Evolutionary conservation across 2,329 filamentous ascomycete species (phyloP).

Genomic region (Exophiala lecanii-corni): DNA sequence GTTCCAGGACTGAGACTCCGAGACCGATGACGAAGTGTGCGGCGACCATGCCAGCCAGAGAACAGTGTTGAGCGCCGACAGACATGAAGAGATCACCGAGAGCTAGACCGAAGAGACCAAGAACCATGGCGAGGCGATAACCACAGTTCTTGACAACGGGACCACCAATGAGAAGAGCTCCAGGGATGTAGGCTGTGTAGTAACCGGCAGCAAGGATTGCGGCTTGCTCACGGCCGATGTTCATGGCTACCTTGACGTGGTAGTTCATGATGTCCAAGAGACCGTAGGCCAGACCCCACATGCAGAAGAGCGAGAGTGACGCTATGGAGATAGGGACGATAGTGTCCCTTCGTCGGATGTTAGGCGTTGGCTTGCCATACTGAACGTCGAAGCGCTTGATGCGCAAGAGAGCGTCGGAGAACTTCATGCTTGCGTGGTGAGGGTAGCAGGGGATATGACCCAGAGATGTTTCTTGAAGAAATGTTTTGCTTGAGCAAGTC

Average conservation of each 20-base stretch:
- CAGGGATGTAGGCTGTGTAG: slow-evolving; percentile 23
- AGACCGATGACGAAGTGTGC: slow-evolving; percentile 68
- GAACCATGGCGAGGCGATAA: slow-evolving; percentile 67
- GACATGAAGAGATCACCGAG: slow-evolving; percentile 64
- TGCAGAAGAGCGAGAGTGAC: slow-evolving; percentile 40
- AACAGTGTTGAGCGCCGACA: slow-evolving; percentile 19
- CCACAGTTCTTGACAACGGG: slow-evolving; percentile 22
- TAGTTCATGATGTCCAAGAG: slow-evolving; percentile 45
- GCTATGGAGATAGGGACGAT: slow-evolving; percentile 18
- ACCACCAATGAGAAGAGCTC: slow-evolving; percentile 22
- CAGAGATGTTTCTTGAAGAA: no score
- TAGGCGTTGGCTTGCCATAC: slow-evolving; percentile 8
- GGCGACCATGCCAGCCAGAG: slow-evolving; percentile 20
- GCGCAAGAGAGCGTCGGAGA: slow-evolving; percentile 49
- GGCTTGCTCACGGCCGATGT: slow-evolving; percentile 19
- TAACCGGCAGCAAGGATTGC: slow-evolving; percentile 25
- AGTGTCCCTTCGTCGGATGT: slow-evolving; percentile 13
- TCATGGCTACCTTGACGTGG: slow-evolving; percentile 26
- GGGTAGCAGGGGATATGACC: no score
- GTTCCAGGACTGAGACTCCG: slow-evolving; percentile 69
- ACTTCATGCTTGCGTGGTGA: slow-evolving; percentile 36
- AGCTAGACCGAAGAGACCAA: slow-evolving; percentile 64
- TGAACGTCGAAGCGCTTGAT: slow-evolving; percentile 31
- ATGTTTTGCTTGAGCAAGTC: no score
- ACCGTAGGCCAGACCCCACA: slow-evolving; percentile 52